Percentiles rank a stretch among this genome's conserved stretches.
These are phyloP conservation scores for Debaryomyces sp. DNA, from an alignment of 1,139 yeast species.

Conservation along the genomic window DNA sequence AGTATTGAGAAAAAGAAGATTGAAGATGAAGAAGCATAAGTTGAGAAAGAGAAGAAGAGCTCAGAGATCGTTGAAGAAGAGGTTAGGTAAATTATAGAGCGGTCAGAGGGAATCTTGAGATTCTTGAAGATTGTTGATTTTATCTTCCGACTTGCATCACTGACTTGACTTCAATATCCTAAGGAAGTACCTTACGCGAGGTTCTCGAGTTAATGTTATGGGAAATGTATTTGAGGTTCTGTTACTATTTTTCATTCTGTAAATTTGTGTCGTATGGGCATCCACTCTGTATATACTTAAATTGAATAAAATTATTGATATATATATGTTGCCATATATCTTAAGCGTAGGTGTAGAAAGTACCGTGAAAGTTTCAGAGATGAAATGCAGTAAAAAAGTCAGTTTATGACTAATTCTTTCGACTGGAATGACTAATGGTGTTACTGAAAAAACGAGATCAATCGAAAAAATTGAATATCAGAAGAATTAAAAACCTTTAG, in stretches of 20 bases:
- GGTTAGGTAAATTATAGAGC: slow-evolving; percentile 47
- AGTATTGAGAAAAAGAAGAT: slow-evolving; percentile 67
- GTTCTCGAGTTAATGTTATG: not conserved
- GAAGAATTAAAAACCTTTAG: not conserved
- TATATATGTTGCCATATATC: not conserved
- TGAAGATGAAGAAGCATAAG: slow-evolving; percentile 75
- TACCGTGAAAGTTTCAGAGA: not conserved
- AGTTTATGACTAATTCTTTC: not conserved
- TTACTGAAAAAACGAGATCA: not conserved
- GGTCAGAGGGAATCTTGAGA: not conserved
- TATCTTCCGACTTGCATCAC: slow-evolving; percentile 2
- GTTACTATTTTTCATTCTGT: not conserved
- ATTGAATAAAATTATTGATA: slow-evolving; percentile 1
- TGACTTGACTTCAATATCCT: slow-evolving; percentile 5
- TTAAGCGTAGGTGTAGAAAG: not conserved
- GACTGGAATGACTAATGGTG: not conserved
- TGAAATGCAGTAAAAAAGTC: not conserved
- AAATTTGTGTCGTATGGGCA: not conserved
- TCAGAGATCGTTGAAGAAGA: slow-evolving; percentile 59
- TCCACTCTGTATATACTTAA: slow-evolving; percentile 5
- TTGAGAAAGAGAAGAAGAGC: slow-evolving; percentile 72
- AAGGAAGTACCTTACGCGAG: not conserved
- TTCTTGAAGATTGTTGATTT: not conserved
- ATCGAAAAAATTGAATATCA: not conserved
- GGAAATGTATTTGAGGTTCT: not conserved